Conservation (phyloP, 805 yeast genomes). For the Pichia gijzeniarum region DNA sequence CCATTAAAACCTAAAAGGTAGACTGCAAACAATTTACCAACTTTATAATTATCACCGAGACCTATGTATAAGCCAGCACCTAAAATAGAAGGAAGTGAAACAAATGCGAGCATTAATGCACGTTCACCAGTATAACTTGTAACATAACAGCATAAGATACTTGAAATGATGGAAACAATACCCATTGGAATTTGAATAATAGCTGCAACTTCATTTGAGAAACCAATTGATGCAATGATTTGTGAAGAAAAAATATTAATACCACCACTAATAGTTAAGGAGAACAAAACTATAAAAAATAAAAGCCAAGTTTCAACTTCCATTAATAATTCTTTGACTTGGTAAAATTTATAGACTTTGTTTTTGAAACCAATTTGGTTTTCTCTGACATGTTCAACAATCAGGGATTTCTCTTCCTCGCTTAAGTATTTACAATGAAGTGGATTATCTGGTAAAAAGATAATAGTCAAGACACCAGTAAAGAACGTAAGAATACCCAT, state of each 20-base stretch:
- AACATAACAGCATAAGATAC: slow-evolving; percentile 18
- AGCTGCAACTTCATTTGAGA: slow-evolving; percentile 26
- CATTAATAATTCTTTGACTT: slow-evolving; percentile 20
- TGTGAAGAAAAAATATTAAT: slow-evolving; percentile 21
- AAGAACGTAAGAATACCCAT: slow-evolving; percentile 25
- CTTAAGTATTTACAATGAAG: slow-evolving; percentile 23
- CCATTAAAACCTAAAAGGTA: slow-evolving; percentile 26
- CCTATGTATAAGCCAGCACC: slow-evolving; percentile 24
- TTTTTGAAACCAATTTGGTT: slow-evolving; percentile 31
- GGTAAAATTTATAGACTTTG: slow-evolving; percentile 23
- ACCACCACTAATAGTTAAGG: slow-evolving; percentile 29
- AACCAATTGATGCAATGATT: slow-evolving; percentile 28
- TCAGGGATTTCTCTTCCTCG: slow-evolving; percentile 32
- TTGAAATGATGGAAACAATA: slow-evolving; percentile 25
- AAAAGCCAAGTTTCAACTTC: slow-evolving; percentile 23
- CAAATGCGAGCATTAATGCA: slow-evolving; percentile 13
- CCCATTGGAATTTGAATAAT: slow-evolving; percentile 31
- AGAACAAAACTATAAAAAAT: slow-evolving; percentile 19
- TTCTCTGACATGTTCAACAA: slow-evolving; percentile 22
- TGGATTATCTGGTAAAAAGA: slow-evolving; percentile 27
- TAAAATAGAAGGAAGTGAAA: slow-evolving; percentile 14
- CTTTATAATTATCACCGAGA: slow-evolving; percentile 21
- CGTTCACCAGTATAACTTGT: slow-evolving; percentile 37
- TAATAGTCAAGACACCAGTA: slow-evolving; percentile 24
- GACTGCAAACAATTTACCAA: slow-evolving; percentile 26